Base-by-base conservation (phyloP, 345 rosid species). In the Hibiscus tridactylites region DNA sequence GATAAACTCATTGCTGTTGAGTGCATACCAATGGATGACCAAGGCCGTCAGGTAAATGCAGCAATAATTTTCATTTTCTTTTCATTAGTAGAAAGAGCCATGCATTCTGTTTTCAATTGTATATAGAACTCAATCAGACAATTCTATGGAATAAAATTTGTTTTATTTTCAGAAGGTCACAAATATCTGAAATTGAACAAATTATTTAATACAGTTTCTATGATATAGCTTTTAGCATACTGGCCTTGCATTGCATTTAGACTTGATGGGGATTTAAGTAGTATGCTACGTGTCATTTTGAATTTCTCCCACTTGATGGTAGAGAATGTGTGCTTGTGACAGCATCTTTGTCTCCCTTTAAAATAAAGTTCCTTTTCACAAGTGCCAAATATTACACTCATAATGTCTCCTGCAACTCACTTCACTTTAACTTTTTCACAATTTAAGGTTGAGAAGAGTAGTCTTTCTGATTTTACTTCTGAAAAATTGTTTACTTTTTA, bases 21-120 rank as follows among this genome's bases (percentile, higher is more conserved):
- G 78, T 95, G 99, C 83, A 92, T 92, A 79, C 99, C 99, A 11
- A 95, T 95, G 99, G 97, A 95, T 86, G 97, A 90, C 61, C 96
- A 83, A 81, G 97, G 94, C 61, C 92, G 74, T 74, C 99, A 95
- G 97, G 99, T 95, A 74, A 33, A 71, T 37, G 10, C 67, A 68
- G 44, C 44, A 62, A 50, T 11, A 61, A 21, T 56, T 10, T 7
- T 19, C 10, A 46, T 37, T 54, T 53, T 53, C 17, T 53, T 53
- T 1, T 7, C 21, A 54, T 17, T 17, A 33, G 49, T 33, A 67
- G 37, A 53, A 42, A 68, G 71, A 29, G 4, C 39, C 21, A 56
- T n/a, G 35, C 39, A 19, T 10, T 39, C 29, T 17, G 42, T 58
- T 42, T 58, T 24, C 13, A 58, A 1, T 37, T 17, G 1, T 37